A percentile compares a stretch with the other conserved stretches of the same genome.
These are phyloP conservation scores for Haplosporangium sp. DNA, from an alignment of 371 early-diverging fungal genomes.

Conservation along the genomic window DNA sequence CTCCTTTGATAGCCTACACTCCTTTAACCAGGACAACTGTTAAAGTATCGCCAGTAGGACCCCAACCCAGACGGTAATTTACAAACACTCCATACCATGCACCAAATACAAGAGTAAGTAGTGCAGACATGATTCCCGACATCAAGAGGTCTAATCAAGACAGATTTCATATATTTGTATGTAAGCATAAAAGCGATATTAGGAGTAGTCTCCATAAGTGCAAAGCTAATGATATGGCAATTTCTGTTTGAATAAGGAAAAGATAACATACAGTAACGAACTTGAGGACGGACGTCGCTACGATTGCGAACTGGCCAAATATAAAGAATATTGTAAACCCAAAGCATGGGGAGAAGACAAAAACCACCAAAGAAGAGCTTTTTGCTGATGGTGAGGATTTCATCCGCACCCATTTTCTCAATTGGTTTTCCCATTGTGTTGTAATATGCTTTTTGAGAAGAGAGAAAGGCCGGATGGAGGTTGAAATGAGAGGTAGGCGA, in stretches of 20 bases:
- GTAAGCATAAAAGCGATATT: too few species aligned
- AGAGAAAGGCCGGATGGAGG: not conserved
- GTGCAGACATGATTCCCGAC: constrained; percentile 60
- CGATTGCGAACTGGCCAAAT: constrained; percentile 61
- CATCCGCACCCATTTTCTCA: constrained; percentile 64
- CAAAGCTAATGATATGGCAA: too few species aligned
- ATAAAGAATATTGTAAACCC: constrained; percentile 72
- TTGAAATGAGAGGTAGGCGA: not conserved
- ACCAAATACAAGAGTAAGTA: constrained; percentile 63
- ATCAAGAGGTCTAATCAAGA: constrained; percentile 62
- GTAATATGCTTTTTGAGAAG: not conserved
- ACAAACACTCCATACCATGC: constrained; percentile 72
- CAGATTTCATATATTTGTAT: not conserved
- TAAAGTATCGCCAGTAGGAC: constrained; percentile 60
- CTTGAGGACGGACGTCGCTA: constrained; percentile 56
- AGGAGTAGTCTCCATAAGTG: too few species aligned
- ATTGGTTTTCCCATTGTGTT: constrained; percentile 62
- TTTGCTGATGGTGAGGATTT: constrained; percentile 64
- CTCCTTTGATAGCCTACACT: not conserved
- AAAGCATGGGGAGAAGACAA: constrained; percentile 68
- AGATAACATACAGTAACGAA: constrained; percentile 62
- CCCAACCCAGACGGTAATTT: constrained; percentile 64
- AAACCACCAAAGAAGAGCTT: constrained; percentile 73
- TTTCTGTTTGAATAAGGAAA: too few species aligned
- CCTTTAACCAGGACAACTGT: constrained; percentile 74